phyloP scores from a whole-genome alignment of 2,329 filamentous ascomycete species.

The Botrytis porri region DNA sequence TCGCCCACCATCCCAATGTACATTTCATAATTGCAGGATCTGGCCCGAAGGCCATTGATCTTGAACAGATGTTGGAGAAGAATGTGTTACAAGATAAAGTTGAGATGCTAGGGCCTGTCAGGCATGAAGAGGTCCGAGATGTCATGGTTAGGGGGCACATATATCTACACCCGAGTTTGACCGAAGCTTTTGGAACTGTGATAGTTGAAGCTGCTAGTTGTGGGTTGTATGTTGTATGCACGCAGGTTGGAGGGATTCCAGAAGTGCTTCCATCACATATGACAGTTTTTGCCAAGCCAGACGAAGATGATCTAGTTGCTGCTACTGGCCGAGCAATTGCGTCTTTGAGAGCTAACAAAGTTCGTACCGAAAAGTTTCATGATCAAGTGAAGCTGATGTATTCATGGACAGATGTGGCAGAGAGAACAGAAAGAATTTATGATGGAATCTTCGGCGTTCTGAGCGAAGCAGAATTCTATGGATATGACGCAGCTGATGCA shows the following conservation, averaged over 20 bases:
- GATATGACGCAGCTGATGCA: slow-evolving; percentile 64
- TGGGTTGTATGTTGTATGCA: slow-evolving; percentile 94
- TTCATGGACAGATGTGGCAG: slow-evolving; percentile 93
- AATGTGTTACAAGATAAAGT: slow-evolving; percentile 92
- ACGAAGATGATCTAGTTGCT: slow-evolving; percentile 89
- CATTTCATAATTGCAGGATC: slow-evolving; percentile 96
- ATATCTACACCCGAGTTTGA: slow-evolving; percentile 91
- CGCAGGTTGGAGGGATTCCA: slow-evolving; percentile 92
- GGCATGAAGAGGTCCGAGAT: slow-evolving; percentile 94
- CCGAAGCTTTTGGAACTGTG: slow-evolving; percentile 95
- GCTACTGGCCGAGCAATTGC: slow-evolving; percentile 89
- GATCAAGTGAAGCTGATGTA: slow-evolving; percentile 99
- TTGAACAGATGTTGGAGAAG: slow-evolving; percentile 97
- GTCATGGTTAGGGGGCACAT: slow-evolving; percentile 98
- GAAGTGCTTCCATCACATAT: slow-evolving; percentile 95
- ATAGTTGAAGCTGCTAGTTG: slow-evolving; percentile 97
- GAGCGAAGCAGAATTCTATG: slow-evolving; percentile 83
- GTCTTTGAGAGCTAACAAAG: slow-evolving; percentile 77
- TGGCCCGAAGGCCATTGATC: slow-evolving; percentile 92
- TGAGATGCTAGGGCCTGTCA: slow-evolving; percentile 84
- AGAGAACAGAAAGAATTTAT: slow-evolving; percentile 92
- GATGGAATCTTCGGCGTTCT: slow-evolving; percentile 87
- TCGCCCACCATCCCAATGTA: slow-evolving; percentile 85
- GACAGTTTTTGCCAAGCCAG: slow-evolving; percentile 95
- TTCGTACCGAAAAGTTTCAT: slow-evolving; percentile 91